Evolutionary conservation across 208 protist species (phyloP), one percentile per base, ranked within the genome.

Genomic region (Vickermania spadyakhi): DNA sequence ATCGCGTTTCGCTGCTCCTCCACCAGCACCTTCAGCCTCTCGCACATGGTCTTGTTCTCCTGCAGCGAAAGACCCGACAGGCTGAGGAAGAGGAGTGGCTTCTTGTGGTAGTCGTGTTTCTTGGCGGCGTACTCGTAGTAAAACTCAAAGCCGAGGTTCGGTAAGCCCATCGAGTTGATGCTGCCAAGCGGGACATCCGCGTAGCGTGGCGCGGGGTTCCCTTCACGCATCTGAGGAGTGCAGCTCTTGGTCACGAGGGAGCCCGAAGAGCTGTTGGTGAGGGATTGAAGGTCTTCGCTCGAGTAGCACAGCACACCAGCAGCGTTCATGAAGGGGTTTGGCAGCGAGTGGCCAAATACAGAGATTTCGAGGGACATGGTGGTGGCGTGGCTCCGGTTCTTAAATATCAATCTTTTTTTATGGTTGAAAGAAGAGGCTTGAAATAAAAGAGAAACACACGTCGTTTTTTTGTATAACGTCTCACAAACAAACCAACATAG

Each of bases 131-230:
- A 82, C 29, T 84, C 69, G 69, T 87, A 25, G 68, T 95, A 95
- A 55, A 84, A 90, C 28, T 91, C 80, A 49, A 89, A 88, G 52
- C 88, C 88, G 1, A 73, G 60, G 73, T 95, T 95, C 0, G 88
- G 88, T 60, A 95, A 75, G 26, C 88, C 88, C 85, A 91, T 91
- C 41, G 83, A 91, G 62, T 95, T 95, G 71, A 95, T 91, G 65
- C 73, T 84, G 36, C 88, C 88, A 26, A 92, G 81, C 23, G 73
- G 83, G 13, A 92, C 56, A 0, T 25, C 50, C 56, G 72, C 56
- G 70, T 91, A 92, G 30, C 88, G 84, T 57, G 88, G 88, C 61
- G 81, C 65, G 4, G 88, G 88, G 68, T 95, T 95, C 26, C 88
- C 88, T 42, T 74, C 73, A 26, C 84, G 85, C 25, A 31, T 58